A percentile compares a stretch with the other conserved stretches of the same genome.
phyloP scores from a whole-genome alignment of 2,329 filamentous ascomycete genomes.

The Penicillium vulpinum region DNA sequence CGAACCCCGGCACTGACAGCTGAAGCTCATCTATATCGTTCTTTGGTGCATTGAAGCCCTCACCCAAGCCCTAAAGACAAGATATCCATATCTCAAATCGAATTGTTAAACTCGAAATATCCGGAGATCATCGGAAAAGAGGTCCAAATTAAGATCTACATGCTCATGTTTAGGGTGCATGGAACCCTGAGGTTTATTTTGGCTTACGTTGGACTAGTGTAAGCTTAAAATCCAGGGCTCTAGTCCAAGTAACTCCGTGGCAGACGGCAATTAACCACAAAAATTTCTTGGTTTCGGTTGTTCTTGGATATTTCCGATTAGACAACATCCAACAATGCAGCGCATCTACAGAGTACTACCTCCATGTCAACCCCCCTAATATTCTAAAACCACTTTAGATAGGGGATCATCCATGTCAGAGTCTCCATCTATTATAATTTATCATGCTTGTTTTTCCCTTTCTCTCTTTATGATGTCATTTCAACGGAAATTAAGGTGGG shows the following conservation, averaged over 20 bases:
- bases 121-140: neutral
- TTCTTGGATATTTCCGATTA: too few relatives aligned
- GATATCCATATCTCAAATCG: neutral
- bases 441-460: neutral
- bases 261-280: conserved; percentile 2
- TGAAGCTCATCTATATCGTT: neutral
- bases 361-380: neutral
- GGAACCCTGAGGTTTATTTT: neutral
- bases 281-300: neutral
- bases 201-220: neutral
- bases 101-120: neutral
- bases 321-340: too few relatives aligned
- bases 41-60: neutral
- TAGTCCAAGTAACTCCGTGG: conserved; percentile 2
- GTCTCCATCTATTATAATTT: neutral
- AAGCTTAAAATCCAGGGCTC: neutral
- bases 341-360: neutral
- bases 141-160: conserved; percentile 7
- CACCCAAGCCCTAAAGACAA: neutral
- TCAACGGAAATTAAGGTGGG: conserved; percentile 3
- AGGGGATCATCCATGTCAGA: neutral
- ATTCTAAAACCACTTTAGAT: neutral
- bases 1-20: neutral
- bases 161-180: neutral
- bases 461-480: neutral